Base-by-base conservation (phyloP, 495 filamentous ascomycete genomes). In the Trichoderma virens region DNA sequence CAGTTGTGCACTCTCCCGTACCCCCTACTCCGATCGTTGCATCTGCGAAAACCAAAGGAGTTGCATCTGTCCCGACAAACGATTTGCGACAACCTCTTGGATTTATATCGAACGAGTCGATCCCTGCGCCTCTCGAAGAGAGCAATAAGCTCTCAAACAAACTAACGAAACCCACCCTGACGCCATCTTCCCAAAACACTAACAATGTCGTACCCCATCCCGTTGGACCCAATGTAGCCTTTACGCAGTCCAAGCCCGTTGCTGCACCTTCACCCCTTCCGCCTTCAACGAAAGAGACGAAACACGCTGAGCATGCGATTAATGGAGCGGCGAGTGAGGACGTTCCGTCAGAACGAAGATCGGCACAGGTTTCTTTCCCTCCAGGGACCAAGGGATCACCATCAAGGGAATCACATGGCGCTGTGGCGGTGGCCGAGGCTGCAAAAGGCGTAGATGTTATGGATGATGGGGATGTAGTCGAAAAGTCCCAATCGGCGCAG, bases 1-100 rank as follows among this genome's bases (percentile, higher is more conserved):
- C 30, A 23, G 31, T 67, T 51, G 34, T 71, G 64, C 20, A 69
- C 45, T 62, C 62, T 63, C 34, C 70, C 64, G 61, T 66, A 67
- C 64, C 66, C 54, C 59, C 54, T 61, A 59, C 68, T 63, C 13
- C 45, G 62, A n/a, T 66, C 69, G n/a, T 68, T 65, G 20, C 51
- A 14, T 56, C 51, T 56, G 9, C 51, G 3, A 6, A 13, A 35
- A 6, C 34, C 6, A 56, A 56, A 18, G 25, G 13, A 28, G 25
- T 2, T 16, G 25, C 16, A 13, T 30, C 25, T 13, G 20, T 28
- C 25, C 20, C 51, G 11, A 56, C 23, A 4, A 16, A 27, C 51
- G 23, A 56, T 9, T 2, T 16, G 11, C 51, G 23, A 18, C 51
- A 16, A 11, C 20, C 51, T n/a, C 16, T 20, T 56, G 51, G 51